phyloP scores from a whole-genome alignment of 2,329 filamentous ascomycete species.

The Microdochium nivale region DNA sequence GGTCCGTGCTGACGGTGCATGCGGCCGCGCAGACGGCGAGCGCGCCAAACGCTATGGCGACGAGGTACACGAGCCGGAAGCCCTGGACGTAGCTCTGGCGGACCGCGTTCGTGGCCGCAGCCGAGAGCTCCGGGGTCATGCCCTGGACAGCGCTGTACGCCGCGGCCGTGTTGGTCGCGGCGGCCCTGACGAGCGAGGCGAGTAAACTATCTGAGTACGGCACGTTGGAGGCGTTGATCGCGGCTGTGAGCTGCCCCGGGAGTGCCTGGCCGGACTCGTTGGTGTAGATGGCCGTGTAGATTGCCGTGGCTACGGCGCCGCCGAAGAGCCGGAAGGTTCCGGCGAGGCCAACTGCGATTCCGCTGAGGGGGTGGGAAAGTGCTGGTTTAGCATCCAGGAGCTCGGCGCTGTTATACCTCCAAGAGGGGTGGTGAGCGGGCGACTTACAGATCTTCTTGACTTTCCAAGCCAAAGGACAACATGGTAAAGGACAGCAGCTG shows the following conservation, averaged over 20 bases:
- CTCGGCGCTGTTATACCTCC: too few species aligned
- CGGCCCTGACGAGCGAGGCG: constrained; percentile 15
- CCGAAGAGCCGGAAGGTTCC: constrained; percentile 26
- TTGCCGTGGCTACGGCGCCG: constrained; percentile 26
- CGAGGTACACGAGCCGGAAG: constrained; percentile 24
- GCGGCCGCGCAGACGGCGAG: constrained; percentile 20
- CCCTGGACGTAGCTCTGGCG: constrained; percentile 22
- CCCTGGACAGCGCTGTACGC: constrained; percentile 20
- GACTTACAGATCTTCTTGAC: constrained; percentile 20
- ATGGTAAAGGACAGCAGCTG: constrained; percentile 23
- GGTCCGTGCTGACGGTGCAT: constrained; percentile 19
- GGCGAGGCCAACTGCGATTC: constrained; percentile 25
- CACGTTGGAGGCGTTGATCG: constrained; percentile 10
- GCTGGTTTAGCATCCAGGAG: not conserved
- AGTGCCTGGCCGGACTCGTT: constrained; percentile 17
- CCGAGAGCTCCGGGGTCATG: constrained; percentile 15
- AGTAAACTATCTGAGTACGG: constrained; percentile 10
- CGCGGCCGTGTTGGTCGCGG: constrained; percentile 19
- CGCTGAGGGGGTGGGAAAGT: constrained; percentile 7
- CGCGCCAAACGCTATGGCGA: constrained; percentile 24
- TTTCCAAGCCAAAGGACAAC: constrained; percentile 23
- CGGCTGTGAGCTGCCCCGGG: constrained; percentile 10
- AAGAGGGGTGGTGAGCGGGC: constrained; percentile 4
- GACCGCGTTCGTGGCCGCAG: constrained; percentile 17
- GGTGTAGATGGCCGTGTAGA: constrained; percentile 25